Evolutionary conservation across 2,329 filamentous ascomycete genomes (phyloP), one percentile per base, ranked within the genome.

Genomic region (Xylariaceae sp.): DNA sequence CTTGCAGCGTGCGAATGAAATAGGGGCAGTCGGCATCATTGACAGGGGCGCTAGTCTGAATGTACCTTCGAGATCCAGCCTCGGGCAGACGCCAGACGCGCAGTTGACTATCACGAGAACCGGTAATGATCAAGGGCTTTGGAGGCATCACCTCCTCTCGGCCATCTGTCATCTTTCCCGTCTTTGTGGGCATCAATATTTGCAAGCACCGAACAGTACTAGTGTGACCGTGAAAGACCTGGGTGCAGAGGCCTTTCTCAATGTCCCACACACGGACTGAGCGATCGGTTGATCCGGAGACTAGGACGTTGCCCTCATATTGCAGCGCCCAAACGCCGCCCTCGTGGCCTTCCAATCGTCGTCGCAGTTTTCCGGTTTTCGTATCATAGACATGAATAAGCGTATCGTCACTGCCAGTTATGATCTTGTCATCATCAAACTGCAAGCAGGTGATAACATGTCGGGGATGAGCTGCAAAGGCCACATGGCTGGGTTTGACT

Each of bases 211-310:
- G 88, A 2, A 99, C 94, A 11, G 94, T 99, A 48, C 93, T 97
- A 8, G 94, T 99, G 72, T 99, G 94, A 0, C 94, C 95, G 71
- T 97, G 92, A 72, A 99, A 99, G 0, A 96, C 88, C 72, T 99
- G 94, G 9, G 92, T 93, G 74, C 93, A 97, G 51, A 89, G 84
- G 0, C 92, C 94, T 68, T 88, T 88, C 70, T 96, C 91, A 64
- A 99, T 97, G 72, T 99, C 93, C 94, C 94, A 99, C 0, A 99
- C 93, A n/a, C 94, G 87, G n/a, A 99, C 94, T 9, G 94, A 96
- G 51, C 94, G 83, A 74, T 99, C 94, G 0, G 94, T 99, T 5
- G 92, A 97, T 2, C 94, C 94, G 13, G 94, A 99, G 2, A 99
- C 94, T 17, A 99, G 78, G 13, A 90, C 91, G 71, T 97, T 97